Percentiles rank a stretch among this genome's conserved stretches.
phyloP scores from a whole-genome alignment of 805 yeast species.

The Zygotorulaspora florentina region DNA sequence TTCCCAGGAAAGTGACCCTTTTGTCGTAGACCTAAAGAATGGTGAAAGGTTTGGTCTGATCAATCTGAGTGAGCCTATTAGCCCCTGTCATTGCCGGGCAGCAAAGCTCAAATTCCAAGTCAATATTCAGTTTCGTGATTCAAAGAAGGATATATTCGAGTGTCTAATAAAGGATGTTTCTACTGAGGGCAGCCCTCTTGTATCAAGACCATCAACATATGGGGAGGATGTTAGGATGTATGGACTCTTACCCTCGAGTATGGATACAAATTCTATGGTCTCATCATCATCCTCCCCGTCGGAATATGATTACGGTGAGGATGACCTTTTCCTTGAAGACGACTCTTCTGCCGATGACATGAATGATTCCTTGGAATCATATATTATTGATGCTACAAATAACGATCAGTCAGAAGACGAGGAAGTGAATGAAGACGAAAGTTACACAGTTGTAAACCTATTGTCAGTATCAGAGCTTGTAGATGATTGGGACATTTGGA shows the following conservation, averaged over 20 bases:
- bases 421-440: neutral
- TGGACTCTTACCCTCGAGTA: neutral
- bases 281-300: slow-evolving; percentile 14
- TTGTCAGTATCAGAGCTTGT: neutral
- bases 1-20: slow-evolving; percentile 16
- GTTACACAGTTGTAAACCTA: slow-evolving; percentile 5
- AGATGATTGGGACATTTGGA: slow-evolving; percentile 7
- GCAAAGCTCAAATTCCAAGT: slow-evolving; percentile 25
- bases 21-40: slow-evolving; percentile 24
- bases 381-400: neutral
- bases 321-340: slow-evolving; percentile 1
- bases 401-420: neutral
- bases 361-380: neutral
- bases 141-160: slow-evolving; percentile 10
- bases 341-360: slow-evolving; percentile 3
- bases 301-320: slow-evolving; percentile 16
- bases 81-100: slow-evolving; percentile 17
- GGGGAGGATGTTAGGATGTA: slow-evolving; percentile 4
- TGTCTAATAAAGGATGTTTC: slow-evolving; percentile 19
- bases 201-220: slow-evolving; percentile 15
- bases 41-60: slow-evolving; percentile 28
- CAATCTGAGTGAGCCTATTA: slow-evolving; percentile 13
- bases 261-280: slow-evolving; percentile 3
- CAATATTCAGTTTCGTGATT: slow-evolving; percentile 8
- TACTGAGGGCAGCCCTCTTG: slow-evolving; percentile 16